Evolutionary conservation across 495 filamentous ascomycete genomes (phyloP).

Genomic region (Podospora conica): DNA sequence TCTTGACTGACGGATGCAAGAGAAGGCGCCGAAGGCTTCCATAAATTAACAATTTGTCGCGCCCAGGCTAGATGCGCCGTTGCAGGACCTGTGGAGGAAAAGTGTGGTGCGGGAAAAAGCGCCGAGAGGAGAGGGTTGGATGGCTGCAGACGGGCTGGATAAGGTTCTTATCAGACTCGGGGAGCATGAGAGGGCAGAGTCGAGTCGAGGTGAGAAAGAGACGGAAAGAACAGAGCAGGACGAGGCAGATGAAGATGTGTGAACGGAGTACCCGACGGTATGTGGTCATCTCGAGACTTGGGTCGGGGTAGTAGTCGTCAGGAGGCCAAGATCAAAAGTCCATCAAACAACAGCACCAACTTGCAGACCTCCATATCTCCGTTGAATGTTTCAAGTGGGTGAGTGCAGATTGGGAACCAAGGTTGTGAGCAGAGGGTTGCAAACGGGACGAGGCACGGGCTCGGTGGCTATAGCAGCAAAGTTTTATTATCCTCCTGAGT

Average conservation of each 20-base stretch:
- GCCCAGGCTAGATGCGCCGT: conserved; percentile 1
- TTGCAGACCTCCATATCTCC: background rate
- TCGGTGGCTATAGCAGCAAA: background rate
- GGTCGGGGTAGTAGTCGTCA: too few species aligned
- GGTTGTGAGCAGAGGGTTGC: background rate
- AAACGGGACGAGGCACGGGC: background rate
- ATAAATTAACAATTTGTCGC: conserved; percentile 8
- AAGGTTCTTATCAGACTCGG: conserved; percentile 1
- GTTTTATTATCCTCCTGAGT: background rate
- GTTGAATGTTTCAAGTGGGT: background rate
- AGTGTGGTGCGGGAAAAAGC: conserved; percentile 10
- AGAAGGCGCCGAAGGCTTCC: conserved; percentile 18
- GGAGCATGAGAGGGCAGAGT: background rate
- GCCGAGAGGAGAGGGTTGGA: conserved; percentile 10
- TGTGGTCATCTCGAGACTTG: too few species aligned
- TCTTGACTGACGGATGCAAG: conserved; percentile 14
- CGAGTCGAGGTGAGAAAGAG: background rate
- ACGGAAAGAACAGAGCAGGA: background rate
- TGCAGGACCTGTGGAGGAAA: conserved; percentile 11
- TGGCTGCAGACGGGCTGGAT: conserved; percentile 4
- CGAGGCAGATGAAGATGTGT: background rate
- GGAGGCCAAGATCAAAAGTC: too few species aligned
- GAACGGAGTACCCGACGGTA: too few species aligned
- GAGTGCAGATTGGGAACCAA: background rate
- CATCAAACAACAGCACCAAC: background rate